Percentiles rank a stretch among this genome's conserved stretches.
Conservation (phyloP, 2,329 filamentous ascomycete species). For the Ambrosiella cleistominuta region DNA sequence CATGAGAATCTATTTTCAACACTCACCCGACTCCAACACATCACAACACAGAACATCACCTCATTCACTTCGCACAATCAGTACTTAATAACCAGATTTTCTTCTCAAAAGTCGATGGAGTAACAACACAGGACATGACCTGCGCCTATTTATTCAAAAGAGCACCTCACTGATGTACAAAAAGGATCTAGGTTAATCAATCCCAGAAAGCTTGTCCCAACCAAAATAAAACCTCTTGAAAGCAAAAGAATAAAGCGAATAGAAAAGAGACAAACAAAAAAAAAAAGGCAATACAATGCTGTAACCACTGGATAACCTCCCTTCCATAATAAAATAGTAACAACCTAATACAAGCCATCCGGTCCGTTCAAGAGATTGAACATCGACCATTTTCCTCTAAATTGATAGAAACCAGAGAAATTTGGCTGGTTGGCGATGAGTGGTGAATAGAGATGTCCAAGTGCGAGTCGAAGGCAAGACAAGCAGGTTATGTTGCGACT, state of each 20-base stretch:
- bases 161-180: no score
- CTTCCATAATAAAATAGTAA: slow-evolving; percentile 4
- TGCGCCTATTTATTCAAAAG: no score
- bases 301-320: slow-evolving; percentile 6
- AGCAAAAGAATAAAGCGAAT: not conserved
- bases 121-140: no score
- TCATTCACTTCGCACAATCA: no score
- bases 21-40: no score
- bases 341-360: not conserved
- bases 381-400: not conserved
- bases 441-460: not conserved
- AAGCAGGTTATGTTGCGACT: slow-evolving; percentile 4
- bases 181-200: no score
- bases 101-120: no score
- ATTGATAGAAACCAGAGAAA: not conserved
- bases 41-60: no score
- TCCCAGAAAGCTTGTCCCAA: not conserved
- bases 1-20: no score
- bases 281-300: slow-evolving; percentile 5
- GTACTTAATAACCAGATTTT: no score
- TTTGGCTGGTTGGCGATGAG: not conserved
- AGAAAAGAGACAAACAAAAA: not conserved
- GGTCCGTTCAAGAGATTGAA: not conserved
- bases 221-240: not conserved
- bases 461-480: not conserved